A percentile compares a stretch with the other conserved stretches of the same genome.
Conservation (phyloP, 495 filamentous ascomycete genomes). For the Neurospora sp. region DNA sequence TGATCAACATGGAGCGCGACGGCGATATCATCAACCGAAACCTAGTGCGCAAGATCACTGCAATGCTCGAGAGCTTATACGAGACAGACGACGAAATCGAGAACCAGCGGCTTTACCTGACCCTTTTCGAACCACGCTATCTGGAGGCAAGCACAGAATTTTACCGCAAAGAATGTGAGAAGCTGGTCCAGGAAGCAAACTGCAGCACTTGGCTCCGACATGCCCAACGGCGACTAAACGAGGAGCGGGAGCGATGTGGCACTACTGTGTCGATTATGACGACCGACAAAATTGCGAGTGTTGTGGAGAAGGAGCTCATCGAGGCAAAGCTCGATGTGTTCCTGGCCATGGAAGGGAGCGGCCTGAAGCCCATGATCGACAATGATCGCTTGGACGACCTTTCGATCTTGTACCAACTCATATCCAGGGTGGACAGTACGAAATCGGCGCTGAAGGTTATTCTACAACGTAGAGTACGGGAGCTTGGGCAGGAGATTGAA, state of each 20-base stretch:
- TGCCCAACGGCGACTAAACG: conserved; percentile 57
- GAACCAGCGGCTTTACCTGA: conserved; percentile 72
- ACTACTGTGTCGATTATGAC: conserved; percentile 66
- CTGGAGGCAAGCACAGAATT: conserved; percentile 59
- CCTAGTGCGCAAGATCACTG: conserved; percentile 69
- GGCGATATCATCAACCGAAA: conserved; percentile 82
- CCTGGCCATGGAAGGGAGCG: conserved; percentile 71
- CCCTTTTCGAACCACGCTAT: conserved; percentile 72
- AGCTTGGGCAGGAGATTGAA: conserved; percentile 76
- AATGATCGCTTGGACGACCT: conserved; percentile 73
- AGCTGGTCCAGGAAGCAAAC: conserved; percentile 65
- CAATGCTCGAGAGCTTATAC: conserved; percentile 88
- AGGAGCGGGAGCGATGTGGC: conserved; percentile 72
- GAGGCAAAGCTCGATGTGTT: conserved; percentile 66
- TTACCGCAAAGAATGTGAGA: conserved; percentile 64
- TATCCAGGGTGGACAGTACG: conserved; percentile 65
- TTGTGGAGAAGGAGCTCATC: conserved; percentile 77
- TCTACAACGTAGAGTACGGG: conserved; percentile 63
- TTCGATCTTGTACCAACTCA: conserved; percentile 63
- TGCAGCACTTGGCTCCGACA: conserved; percentile 77
- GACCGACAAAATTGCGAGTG: conserved; percentile 57
- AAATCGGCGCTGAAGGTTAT: conserved; percentile 60
- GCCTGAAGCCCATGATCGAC: conserved; percentile 83
- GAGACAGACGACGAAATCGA: conserved; percentile 66
- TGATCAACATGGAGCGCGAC: conserved; percentile 83